Conservation (phyloP, 768 basidiomycete genomes). For the Sporobolomyces phaffii region DNA sequence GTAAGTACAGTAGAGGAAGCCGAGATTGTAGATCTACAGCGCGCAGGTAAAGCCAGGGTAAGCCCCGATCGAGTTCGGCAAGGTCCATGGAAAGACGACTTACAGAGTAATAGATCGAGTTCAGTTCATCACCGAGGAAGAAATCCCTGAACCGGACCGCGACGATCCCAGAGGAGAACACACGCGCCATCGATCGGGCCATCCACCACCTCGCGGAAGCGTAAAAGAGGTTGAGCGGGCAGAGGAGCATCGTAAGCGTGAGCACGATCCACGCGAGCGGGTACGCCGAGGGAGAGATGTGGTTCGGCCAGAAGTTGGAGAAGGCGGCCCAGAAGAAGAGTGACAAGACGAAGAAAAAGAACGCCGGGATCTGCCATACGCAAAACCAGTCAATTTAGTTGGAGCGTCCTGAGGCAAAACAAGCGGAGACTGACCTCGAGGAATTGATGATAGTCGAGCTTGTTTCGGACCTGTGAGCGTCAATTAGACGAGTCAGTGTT, state of each 20-base stretch:
- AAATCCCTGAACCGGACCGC: conserved; percentile 51
- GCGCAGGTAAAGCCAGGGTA: background rate
- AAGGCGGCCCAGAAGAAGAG: conserved; percentile 85
- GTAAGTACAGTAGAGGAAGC: conserved; percentile 68
- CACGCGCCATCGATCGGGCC: conserved; percentile 57
- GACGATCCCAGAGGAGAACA: conserved; percentile 63
- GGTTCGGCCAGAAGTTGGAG: conserved; percentile 54
- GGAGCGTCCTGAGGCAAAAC: too few species aligned
- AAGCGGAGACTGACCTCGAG: conserved; percentile 51
- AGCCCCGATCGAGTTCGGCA: too few species aligned
- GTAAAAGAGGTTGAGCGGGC: conserved; percentile 67
- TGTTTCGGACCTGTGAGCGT: conserved; percentile 47
- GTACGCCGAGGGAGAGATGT: conserved; percentile 65
- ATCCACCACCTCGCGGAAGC: conserved; percentile 74
- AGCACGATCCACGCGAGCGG: conserved; percentile 74
- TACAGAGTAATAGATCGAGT: conserved; percentile 37
- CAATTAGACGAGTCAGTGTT: conserved; percentile 20
- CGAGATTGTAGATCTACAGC: conserved; percentile 16
- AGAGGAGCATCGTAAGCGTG: conserved; percentile 54
- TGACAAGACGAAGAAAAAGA: conserved; percentile 66
- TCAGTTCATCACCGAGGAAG: conserved; percentile 46
- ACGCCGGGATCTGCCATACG: conserved; percentile 55
- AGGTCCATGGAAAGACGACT: too few species aligned
- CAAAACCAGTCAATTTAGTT: too few species aligned
- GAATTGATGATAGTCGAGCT: conserved; percentile 74